Conservation (phyloP, 2,329 filamentous ascomycete species). For the Fusarium annulatum region DNA sequence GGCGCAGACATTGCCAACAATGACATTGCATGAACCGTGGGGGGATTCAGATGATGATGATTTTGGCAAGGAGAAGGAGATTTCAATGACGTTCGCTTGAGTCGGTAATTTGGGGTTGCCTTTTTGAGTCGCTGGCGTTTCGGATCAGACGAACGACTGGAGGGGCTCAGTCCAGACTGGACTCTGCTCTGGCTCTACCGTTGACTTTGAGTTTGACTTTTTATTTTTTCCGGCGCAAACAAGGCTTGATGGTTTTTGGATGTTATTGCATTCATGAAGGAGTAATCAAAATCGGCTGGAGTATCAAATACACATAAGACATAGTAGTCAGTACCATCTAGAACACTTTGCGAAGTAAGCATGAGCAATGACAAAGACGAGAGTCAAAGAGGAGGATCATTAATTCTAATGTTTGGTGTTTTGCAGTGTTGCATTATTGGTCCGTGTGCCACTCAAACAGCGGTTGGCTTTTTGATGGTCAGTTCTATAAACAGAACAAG, state of each 20-base stretch:
- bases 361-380: conserved; percentile 24
- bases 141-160: neutral
- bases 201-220: conserved; percentile 6
- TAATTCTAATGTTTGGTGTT: conserved; percentile 9
- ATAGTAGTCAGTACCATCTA: conserved; percentile 22
- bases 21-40: conserved; percentile 73
- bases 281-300: conserved; percentile 17
- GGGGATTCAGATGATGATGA: conserved; percentile 74
- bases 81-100: conserved; percentile 84
- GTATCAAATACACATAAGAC: conserved; percentile 23
- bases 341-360: conserved; percentile 12
- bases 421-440: neutral
- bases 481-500: conserved; percentile 34
- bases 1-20: conserved; percentile 61
- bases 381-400: neutral
- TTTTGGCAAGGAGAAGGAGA: conserved; percentile 78
- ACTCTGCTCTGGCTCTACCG: neutral
- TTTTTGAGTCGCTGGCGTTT: conserved; percentile 29
- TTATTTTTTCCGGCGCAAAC: neutral
- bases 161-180: neutral
- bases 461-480: neutral
- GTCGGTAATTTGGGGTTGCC: conserved; percentile 2
- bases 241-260: conserved; percentile 25
- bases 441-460: neutral
- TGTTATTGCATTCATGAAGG: conserved; percentile 30